A percentile compares a stretch with the other conserved stretches of the same genome.
Conservation (phyloP, 169 alveolate genomes). For the Plasmodium knowlesi region DNA sequence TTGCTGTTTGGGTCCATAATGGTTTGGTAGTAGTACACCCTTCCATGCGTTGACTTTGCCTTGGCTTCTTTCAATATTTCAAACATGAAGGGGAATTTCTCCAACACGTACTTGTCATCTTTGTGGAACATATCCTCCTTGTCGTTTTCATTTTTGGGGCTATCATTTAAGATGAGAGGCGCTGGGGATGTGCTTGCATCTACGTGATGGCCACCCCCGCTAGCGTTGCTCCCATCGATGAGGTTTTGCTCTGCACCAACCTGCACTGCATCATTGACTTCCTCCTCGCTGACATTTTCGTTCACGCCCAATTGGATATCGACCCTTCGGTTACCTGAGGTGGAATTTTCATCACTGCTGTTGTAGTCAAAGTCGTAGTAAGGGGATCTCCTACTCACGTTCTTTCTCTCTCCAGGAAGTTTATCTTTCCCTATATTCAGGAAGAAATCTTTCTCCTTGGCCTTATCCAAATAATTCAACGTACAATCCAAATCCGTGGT, state of each 20-base stretch:
- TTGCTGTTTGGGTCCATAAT: slow-evolving; percentile 63
- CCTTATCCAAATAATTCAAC: slow-evolving; percentile 65
- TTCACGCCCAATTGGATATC: neutral
- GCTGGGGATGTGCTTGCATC: neutral
- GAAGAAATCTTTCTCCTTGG: slow-evolving; percentile 30
- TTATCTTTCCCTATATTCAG: slow-evolving; percentile 1
- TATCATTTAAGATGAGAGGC: neutral
- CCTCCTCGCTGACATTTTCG: neutral
- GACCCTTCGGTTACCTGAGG: neutral
- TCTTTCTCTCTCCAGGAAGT: neutral
- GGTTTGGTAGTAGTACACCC: slow-evolving; percentile 38
- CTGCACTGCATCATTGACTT: neutral
- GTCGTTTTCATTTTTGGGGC: neutral
- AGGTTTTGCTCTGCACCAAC: neutral
- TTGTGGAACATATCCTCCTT: slow-evolving; percentile 5
- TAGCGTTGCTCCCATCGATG: neutral
- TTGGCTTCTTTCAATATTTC: slow-evolving; percentile 54
- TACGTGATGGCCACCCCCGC: neutral
- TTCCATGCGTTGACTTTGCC: slow-evolving; percentile 14
- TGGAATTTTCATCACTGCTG: slow-evolving; percentile 48
- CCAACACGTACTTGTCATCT: slow-evolving; percentile 59
- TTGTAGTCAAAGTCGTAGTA: slow-evolving; percentile 33
- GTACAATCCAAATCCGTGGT: slow-evolving; percentile 61
- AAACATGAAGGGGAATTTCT: slow-evolving; percentile 56
- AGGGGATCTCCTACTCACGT: neutral